Evolutionary conservation across 495 filamentous ascomycete species (phyloP).

Genomic region (Pseudotulostoma volvatum): DNA sequence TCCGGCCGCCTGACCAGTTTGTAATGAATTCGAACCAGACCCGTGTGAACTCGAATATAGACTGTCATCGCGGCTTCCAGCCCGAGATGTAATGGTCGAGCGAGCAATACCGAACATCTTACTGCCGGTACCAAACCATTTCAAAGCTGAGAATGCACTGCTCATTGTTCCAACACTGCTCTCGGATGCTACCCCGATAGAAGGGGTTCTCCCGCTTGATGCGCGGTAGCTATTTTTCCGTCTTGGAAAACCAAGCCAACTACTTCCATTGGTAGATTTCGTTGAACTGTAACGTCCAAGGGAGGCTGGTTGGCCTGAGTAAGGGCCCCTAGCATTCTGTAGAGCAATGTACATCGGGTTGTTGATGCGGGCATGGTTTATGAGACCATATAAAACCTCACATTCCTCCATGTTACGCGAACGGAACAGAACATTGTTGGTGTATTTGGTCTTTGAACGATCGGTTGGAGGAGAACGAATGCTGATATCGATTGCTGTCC

Average conservation of each 20-base stretch:
- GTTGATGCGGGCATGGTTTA: conserved; percentile 68
- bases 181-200: conserved; percentile 38
- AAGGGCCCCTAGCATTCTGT: conserved; percentile 45
- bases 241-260: conserved; percentile 32
- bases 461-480: conserved; percentile 66
- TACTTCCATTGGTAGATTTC: conserved; percentile 13
- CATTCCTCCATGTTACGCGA: conserved; percentile 62
- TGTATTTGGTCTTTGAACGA: conserved; percentile 51
- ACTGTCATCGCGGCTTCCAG: conserved; percentile 40
- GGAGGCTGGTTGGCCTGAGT: conserved; percentile 15
- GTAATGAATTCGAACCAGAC: conserved; percentile 42
- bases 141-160: conserved; percentile 55
- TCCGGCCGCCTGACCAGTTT: conserved; percentile 37
- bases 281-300: conserved; percentile 13
- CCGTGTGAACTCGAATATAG: conserved; percentile 43
- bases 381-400: conserved; percentile 59
- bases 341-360: conserved; percentile 80
- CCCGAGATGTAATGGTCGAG: conserved; percentile 40
- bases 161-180: conserved; percentile 42
- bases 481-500: conserved; percentile 84
- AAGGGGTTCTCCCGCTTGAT: conserved; percentile 29
- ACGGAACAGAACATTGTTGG: conserved; percentile 77
- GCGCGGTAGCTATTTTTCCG: conserved; percentile 43
- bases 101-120: conserved; percentile 65
- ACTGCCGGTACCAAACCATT: conserved; percentile 45